Evolutionary conservation across 2,329 filamentous ascomycete genomes (phyloP).

Genomic region (Curvularia sp.): DNA sequence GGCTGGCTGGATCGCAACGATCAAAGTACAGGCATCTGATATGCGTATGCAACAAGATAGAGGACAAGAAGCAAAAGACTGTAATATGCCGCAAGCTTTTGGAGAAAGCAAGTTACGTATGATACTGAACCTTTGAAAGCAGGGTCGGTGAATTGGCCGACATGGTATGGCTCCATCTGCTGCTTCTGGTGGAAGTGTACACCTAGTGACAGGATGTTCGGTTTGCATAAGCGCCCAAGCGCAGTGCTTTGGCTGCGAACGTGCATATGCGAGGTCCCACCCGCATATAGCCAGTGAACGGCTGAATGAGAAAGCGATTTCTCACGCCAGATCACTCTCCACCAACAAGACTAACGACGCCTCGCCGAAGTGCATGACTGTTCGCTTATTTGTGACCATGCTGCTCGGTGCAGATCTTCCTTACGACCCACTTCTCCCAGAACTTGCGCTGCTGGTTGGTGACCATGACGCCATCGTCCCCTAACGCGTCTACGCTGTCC

Average conservation of each 20-base stretch:
- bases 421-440: conserved; percentile 64
- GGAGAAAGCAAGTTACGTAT: background rate
- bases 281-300: conserved; percentile 10
- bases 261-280: conserved; percentile 21
- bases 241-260: conserved; percentile 24
- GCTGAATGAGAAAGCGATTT: conserved; percentile 11
- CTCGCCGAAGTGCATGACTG: background rate
- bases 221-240: conserved; percentile 33
- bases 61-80: background rate
- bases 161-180: conserved; percentile 6
- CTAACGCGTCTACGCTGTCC: conserved; percentile 54
- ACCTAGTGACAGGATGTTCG: conserved; percentile 17
- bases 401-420: conserved; percentile 54
- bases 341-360: conserved; percentile 8
- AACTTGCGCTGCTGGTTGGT: conserved; percentile 59
- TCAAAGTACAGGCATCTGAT: background rate
- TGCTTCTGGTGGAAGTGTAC: background rate
- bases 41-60: background rate
- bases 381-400: conserved; percentile 43
- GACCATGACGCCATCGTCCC: conserved; percentile 58
- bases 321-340: conserved; percentile 1
- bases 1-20: background rate
- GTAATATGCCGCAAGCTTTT: background rate
- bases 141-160: background rate
- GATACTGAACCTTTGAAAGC: background rate